Evolutionary conservation across 2,329 filamentous ascomycete species (phyloP).

Genomic region (Triangularia setosa): DNA sequence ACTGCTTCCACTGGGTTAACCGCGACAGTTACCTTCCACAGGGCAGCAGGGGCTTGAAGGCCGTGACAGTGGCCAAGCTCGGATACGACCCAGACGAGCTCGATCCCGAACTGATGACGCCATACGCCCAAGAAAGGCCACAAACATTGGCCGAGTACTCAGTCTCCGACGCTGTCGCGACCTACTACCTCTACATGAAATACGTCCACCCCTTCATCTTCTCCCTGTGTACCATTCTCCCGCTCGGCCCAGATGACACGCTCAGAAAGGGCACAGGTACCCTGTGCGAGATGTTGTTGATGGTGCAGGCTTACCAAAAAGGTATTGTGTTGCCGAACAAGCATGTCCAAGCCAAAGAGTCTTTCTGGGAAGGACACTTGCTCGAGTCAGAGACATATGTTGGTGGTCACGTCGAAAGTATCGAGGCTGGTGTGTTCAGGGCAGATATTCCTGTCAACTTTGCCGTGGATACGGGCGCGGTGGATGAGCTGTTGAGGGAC

Average conservation of each 20-base stretch:
- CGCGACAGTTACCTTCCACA: slow-evolving; percentile 97
- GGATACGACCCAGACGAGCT: slow-evolving; percentile 98
- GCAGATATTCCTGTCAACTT: slow-evolving; percentile 96
- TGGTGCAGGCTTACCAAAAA: slow-evolving; percentile 95
- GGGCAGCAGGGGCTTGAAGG: slow-evolving; percentile 93
- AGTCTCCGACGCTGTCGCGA: slow-evolving; percentile 96
- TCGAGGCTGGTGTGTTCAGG: slow-evolving; percentile 94
- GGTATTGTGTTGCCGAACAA: slow-evolving; percentile 95
- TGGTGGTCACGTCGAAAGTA: slow-evolving; percentile 97
- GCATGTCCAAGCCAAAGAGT: slow-evolving; percentile 82
- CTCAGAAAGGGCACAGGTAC: slow-evolving; percentile 95
- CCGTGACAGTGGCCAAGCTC: slow-evolving; percentile 94
- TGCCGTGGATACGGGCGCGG: slow-evolving; percentile 77
- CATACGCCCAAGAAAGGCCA: slow-evolving; percentile 81
- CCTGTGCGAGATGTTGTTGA: slow-evolving; percentile 98
- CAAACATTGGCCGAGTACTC: slow-evolving; percentile 97
- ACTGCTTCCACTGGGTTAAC: slow-evolving; percentile 98
- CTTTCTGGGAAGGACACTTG: slow-evolving; percentile 95
- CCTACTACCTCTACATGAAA: slow-evolving; percentile 99
- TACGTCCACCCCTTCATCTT: slow-evolving; percentile 99
- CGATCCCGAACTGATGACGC: slow-evolving; percentile 96
- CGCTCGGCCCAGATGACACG: slow-evolving; percentile 86
- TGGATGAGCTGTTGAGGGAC: slow-evolving; percentile 83
- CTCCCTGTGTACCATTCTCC: slow-evolving; percentile 94
- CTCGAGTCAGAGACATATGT: slow-evolving; percentile 98